These are phyloP conservation scores for Blakeslea trispora DNA, from an alignment of 371 early-diverging fungal genomes.

Conservation along the genomic window DNA sequence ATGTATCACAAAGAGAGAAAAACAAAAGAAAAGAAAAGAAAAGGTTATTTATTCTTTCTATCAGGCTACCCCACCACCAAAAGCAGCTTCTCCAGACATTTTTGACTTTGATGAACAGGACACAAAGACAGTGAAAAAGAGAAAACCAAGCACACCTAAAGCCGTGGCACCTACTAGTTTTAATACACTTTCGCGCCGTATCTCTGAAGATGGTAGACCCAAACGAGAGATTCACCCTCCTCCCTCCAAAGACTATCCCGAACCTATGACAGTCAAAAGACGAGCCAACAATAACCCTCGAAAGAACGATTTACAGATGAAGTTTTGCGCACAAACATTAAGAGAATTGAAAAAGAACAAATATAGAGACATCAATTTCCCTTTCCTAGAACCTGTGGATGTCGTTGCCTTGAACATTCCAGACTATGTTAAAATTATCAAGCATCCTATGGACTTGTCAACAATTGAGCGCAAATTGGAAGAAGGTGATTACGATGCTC, in stretches of 20 bases:
- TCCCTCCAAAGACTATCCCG: conserved; percentile 57
- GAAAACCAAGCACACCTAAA: conserved; percentile 21
- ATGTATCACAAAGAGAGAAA: neutral
- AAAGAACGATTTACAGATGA: conserved; percentile 68
- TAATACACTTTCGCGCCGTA: conserved; percentile 12
- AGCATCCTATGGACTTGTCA: conserved; percentile 97
- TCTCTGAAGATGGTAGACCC: conserved; percentile 61
- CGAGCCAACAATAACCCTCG: conserved; percentile 46
- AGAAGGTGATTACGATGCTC: conserved; percentile 66
- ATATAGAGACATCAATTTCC: conserved; percentile 70
- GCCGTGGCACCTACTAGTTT: neutral
- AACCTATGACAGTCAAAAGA: conserved; percentile 39
- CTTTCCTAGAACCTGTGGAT: conserved; percentile 94
- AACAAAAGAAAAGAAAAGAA: too few relatives aligned
- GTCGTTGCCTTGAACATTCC: conserved; percentile 90
- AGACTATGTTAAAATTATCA: conserved; percentile 91
- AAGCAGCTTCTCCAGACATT: conserved; percentile 23
- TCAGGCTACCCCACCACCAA: conserved; percentile 10
- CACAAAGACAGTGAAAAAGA: conserved; percentile 12
- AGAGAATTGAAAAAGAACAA: conserved; percentile 80
- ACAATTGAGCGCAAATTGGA: conserved; percentile 92
- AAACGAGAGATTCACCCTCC: conserved; percentile 77
- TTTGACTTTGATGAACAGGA: conserved; percentile 25
- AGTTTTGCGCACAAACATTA: conserved; percentile 69
- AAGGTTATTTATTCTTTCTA: neutral